Conservation (phyloP, 2,329 filamentous ascomycete genomes). For the Sarocladium brachiariae region DNA sequence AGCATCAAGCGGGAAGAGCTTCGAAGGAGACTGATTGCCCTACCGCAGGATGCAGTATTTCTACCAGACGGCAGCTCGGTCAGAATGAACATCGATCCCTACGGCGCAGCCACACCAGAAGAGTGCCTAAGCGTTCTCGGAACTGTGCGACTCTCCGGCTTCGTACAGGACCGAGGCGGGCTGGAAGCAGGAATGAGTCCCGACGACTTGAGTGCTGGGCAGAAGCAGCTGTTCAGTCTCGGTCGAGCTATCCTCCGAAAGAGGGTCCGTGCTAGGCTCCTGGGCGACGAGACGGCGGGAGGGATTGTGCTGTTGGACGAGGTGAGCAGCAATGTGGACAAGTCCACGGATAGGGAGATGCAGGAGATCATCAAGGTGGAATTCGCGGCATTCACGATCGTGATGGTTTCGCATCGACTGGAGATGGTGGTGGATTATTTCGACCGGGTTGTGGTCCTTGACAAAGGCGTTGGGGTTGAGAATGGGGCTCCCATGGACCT, state of each 20-base stretch:
- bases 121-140: slow-evolving; percentile 30
- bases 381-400: slow-evolving; percentile 43
- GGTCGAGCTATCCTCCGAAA: slow-evolving; percentile 48
- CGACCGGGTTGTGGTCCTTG: slow-evolving; percentile 42
- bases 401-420: slow-evolving; percentile 39
- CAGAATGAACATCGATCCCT: slow-evolving; percentile 36
- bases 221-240: slow-evolving; percentile 58
- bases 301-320: slow-evolving; percentile 35
- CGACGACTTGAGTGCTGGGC: slow-evolving; percentile 47
- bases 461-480: slow-evolving; percentile 40
- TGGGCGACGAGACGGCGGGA: neutral
- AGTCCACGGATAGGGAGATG: slow-evolving; percentile 34
- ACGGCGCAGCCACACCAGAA: slow-evolving; percentile 19
- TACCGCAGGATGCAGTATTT: slow-evolving; percentile 49
- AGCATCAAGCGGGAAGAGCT: slow-evolving; percentile 33
- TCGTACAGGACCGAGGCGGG: slow-evolving; percentile 27
- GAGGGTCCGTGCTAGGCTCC: slow-evolving; percentile 17
- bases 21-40: slow-evolving; percentile 40
- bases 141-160: slow-evolving; percentile 25
- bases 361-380: slow-evolving; percentile 32
- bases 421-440: slow-evolving; percentile 45
- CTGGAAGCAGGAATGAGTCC: slow-evolving; percentile 33
- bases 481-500: slow-evolving; percentile 19
- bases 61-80: slow-evolving; percentile 36
- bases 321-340: slow-evolving; percentile 35